Evolutionary conservation across 306 rosid species (phyloP), one percentile per base, ranked within the genome.

Genomic region (Chamaecrista fasciculata): DNA sequence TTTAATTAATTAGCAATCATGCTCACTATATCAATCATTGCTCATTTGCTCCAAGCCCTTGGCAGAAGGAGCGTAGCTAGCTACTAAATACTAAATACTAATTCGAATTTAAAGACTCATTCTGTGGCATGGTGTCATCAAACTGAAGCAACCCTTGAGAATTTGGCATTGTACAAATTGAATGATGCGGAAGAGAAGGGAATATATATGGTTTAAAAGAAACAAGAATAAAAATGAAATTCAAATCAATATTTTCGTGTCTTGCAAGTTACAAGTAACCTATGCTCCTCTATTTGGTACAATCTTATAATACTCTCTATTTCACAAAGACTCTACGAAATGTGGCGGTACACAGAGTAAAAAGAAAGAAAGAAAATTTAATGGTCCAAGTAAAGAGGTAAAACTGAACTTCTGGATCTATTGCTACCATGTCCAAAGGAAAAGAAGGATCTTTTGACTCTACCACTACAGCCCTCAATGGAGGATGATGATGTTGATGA

Each of bases 341-440:
- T 74, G 75, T 51, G 71, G 82, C 71, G 67, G 67, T 53, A 37
- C 40, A 60, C 69, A 79, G 26, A 20, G 48, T 37, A 44, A 43
- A 71, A 33, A 59, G 10, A 23, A 42, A 10, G 31, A 23, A 44
- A 23, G 18, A 7, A 0, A 31, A 74, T 37, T 76, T 71, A 91
- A 43, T 86, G 74, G 53, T 86, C 93, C 82, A 86, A 76, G 77
- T 62, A 64, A 78, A 92, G 75, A 34, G 96, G 96, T 40, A 73
- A 80, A 44, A 90, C 85, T 46, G 85, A 76, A 80, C 85, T 83
- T 73, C 90, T 83, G 26, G 96, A 86, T 69, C 93, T 90, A 59
- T 87, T 90, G 36, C 89, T 80, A 25, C 91, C 87, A 79, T 85
- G 71, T 24, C 96, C 98, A 70, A 90, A 93, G 64, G 96, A 83